Evolutionary conservation across 345 rosid species (phyloP).

Genomic region (Turritis glabra): DNA sequence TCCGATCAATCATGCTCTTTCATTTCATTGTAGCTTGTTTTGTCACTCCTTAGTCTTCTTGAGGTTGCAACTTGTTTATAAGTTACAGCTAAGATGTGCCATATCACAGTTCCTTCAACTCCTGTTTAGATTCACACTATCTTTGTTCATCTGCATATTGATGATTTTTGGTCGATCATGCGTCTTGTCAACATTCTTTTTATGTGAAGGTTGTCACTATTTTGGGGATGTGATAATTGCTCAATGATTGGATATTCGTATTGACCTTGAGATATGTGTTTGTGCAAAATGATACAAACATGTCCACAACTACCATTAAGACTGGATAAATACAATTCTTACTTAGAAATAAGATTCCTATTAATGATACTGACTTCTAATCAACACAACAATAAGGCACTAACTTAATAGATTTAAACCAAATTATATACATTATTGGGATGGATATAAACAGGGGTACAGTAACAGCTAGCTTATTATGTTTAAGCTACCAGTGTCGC

Average conservation of each 20-base stretch:
- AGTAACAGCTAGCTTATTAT: conserved; percentile 65
- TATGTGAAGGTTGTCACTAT: neutral
- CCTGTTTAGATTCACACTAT: neutral
- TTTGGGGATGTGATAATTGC: neutral
- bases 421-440: neutral
- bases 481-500: conserved; percentile 71
- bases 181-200: neutral
- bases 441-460: conserved; percentile 54
- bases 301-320: neutral
- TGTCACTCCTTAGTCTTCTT: too few relatives aligned
- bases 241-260: neutral
- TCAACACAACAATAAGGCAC: neutral
- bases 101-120: neutral
- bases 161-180: neutral
- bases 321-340: neutral
- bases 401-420: neutral
- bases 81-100: neutral
- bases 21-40: neutral
- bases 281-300: neutral
- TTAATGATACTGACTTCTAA: neutral
- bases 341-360: neutral
- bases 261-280: neutral
- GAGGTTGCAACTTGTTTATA: too few relatives aligned
- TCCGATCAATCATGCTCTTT: neutral
- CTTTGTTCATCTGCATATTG: neutral